Evolutionary conservation across 257 asterid genomes (phyloP).

Genomic region (Dorcoceras hygrometricum): DNA sequence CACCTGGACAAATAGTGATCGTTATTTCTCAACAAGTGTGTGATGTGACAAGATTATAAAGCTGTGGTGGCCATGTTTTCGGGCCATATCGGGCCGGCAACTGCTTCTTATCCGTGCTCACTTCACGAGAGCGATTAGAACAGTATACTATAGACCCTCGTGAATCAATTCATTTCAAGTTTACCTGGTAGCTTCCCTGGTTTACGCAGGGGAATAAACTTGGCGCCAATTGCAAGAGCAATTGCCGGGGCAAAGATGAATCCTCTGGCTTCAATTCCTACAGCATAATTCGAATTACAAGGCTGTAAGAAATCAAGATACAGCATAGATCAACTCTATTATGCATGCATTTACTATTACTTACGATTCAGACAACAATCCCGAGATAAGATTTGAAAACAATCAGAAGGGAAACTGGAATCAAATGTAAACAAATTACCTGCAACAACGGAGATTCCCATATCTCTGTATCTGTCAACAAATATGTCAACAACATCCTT

Average conservation of each 20-base stretch:
- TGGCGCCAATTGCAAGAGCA: constrained; percentile 85
- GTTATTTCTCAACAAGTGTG: background rate
- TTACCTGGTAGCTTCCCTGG: constrained; percentile 78
- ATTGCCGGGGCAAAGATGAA: constrained; percentile 73
- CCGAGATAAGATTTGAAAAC: constrained; percentile 20
- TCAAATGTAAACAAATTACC: constrained; percentile 43
- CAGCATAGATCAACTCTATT: background rate
- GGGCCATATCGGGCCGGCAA: background rate
- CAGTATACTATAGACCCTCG: background rate
- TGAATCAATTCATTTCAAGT: background rate
- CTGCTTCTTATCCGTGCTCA: background rate
- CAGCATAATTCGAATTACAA: constrained; percentile 16
- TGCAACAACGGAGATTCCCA: constrained; percentile 89
- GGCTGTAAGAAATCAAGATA: background rate
- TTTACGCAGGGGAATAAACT: constrained; percentile 63
- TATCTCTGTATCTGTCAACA: constrained; percentile 76
- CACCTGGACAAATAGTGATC: constrained; percentile 45
- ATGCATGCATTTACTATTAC: background rate
- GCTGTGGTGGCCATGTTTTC: background rate
- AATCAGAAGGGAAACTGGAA: background rate
- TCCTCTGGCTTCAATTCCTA: constrained; percentile 89
- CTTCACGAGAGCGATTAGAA: background rate
- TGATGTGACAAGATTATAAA: background rate
- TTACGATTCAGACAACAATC: constrained; percentile 3
- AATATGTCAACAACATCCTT: constrained; percentile 79